phyloP scores from a whole-genome alignment of 2,329 filamentous ascomycete genomes.

The Gnomoniopsis sp. region DNA sequence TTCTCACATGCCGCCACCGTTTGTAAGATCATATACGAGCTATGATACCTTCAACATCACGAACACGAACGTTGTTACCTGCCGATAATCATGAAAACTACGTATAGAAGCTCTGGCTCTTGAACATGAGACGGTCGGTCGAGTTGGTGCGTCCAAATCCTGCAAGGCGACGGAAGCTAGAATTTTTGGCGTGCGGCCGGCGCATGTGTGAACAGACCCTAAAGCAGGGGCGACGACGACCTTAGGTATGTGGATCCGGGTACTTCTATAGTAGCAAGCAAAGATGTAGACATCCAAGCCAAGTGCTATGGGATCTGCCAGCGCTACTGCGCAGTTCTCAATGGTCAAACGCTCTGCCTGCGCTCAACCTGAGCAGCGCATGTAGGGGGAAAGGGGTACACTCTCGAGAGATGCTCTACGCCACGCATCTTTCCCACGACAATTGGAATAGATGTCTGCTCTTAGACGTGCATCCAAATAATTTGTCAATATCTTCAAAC shows the following conservation, averaged over 20 bases:
- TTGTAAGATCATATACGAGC: too few species aligned
- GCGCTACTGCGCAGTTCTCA: not conserved
- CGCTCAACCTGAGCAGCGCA: not conserved
- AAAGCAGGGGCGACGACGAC: not conserved
- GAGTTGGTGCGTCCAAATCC: not conserved
- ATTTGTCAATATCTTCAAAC: too few species aligned
- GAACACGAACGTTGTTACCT: not conserved
- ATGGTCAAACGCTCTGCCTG: not conserved
- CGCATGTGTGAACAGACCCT: not conserved
- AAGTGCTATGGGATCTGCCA: not conserved
- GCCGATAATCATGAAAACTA: not conserved
- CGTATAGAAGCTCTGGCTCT: not conserved
- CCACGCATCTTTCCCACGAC: not conserved
- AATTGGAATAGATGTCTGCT: too few species aligned
- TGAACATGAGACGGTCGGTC: not conserved
- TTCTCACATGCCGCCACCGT: too few species aligned
- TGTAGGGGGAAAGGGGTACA: not conserved
- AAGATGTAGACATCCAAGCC: not conserved
- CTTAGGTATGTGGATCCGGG: not conserved
- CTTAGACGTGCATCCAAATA: too few species aligned
- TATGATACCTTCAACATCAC: too few species aligned
- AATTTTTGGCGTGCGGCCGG: not conserved
- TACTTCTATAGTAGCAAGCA: not conserved
- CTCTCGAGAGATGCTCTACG: not conserved
- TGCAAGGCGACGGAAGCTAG: not conserved